Percentiles rank a stretch among this genome's conserved stretches.
Evolutionary conservation across 331 rosid species (phyloP).

Genomic region (Dryas integrifolia): DNA sequence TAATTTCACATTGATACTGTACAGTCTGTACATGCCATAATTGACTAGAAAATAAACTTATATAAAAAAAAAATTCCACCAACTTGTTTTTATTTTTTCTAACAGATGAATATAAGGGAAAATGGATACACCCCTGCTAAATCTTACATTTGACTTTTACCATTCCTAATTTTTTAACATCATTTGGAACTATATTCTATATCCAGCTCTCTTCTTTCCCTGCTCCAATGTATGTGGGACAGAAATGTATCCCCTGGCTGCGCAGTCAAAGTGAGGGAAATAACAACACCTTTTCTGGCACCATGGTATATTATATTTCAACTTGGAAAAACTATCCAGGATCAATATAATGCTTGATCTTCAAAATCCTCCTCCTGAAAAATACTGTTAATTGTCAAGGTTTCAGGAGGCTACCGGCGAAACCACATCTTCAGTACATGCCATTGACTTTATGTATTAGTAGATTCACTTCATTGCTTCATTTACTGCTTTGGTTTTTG

Average conservation of each 20-base stretch:
- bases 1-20: not conserved
- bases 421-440: slow-evolving; percentile 1
- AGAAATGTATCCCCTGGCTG: not conserved
- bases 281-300: too few relatives aligned
- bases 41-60: not conserved
- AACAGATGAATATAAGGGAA: not conserved
- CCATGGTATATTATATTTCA: not conserved
- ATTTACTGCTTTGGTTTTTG: slow-evolving; percentile 13
- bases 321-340: not conserved
- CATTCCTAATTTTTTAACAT: slow-evolving; percentile 13
- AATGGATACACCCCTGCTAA: not conserved
- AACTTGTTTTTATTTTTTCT: not conserved
- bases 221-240: not conserved
- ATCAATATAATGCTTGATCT: not conserved
- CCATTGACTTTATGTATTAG: not conserved
- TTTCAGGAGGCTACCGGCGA: slow-evolving; percentile 9
- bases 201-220: slow-evolving; percentile 1
- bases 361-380: not conserved
- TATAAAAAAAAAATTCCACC: not conserved
- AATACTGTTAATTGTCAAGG: not conserved
- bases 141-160: not conserved
- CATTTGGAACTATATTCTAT: slow-evolving; percentile 3
- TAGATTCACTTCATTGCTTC: not conserved
- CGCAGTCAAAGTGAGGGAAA: too few relatives aligned
- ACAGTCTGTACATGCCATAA: not conserved